Base-by-base conservation (phyloP, 2,329 filamentous ascomycete species). In the Whalleya microplaca region DNA sequence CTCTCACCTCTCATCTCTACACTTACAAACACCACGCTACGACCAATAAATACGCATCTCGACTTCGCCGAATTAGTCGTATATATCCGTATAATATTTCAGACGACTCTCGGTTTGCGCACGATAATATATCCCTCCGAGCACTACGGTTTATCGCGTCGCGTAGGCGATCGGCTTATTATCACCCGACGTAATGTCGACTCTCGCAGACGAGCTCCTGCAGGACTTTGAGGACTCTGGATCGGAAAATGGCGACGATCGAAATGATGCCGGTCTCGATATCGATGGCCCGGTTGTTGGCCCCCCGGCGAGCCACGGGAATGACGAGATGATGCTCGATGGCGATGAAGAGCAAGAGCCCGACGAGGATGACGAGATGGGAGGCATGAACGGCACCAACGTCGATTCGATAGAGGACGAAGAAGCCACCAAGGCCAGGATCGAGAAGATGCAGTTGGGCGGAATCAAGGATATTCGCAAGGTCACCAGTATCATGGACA, bases 181-280 rank as follows among this genome's bases (percentile, higher is more conserved):
- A 45, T 20, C 21, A 19, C 7, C 50, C 61, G 53, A 23, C 69
- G 74, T 59, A 50, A 96, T 97, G 92, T 92, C 94, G 72, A 96
- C 92, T 44, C 83, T 96, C 62, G 94, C 91, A 61, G 93, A 98
- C 69, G 94, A 98, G 73, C 84, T 99, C 10, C 82, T 98, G 66
- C 91, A 95, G 69, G 92, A 96, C 72, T 95, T 96, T 63, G 92
- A 92, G 68, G 91, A 96, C 70, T 91, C 87, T 5, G 92, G 87
- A 49, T 91, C 91, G 50, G 91, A 95, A 66, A 85, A 83, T 40
- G 88, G 88, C 59, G 84, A 85, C 37, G 79, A 84, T 29, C 79
- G 82, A 45, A 79, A 84, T 55, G 77, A 80, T 59, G 72, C 69
- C 29, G 69, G 76, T 23, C 75, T 80, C 62, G 77, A 76, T 51